Base-by-base conservation (phyloP, 495 filamentous ascomycete species). In the Penicillium crystallinum region DNA sequence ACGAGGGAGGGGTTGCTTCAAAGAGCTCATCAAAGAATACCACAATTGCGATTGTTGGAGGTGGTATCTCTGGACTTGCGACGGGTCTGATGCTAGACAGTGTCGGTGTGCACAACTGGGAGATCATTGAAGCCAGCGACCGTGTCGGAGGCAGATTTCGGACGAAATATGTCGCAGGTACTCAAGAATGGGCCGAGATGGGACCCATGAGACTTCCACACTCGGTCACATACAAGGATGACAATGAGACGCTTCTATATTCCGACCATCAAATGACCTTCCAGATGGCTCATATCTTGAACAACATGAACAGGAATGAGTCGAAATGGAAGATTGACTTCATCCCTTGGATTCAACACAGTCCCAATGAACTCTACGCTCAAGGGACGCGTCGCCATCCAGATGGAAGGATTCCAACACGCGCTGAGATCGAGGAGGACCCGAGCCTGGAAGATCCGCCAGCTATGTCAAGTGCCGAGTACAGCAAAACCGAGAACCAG, bases 101-200 rank as follows among this genome's bases (percentile, higher is more conserved):
- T 7, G 68, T 77, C n/a, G 78, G 77, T 6, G 64, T 80, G 7
- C 62, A 76, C 34, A 77, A 78, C 53, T 78, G 74, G 63, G 68
- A 75, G 23, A 79, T 80, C 27, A 58, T 73, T 21, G 77, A 81
- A 53, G 65, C 74, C 0, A 70, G 68, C n/a, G 52, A 73, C 6
- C 64, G 77, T 8, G 62, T 80, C 48, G 77, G 77, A 3, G 78
- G 84, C 4, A 73, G 83, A 4, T 75, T 86, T 14, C 77, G 78
- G 33, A 85, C 83, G 2, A 74, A 70, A 29, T 84, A 84, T 44
- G 69, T 86, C 5, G 72, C 74, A 4, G 74, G 71, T 0, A 80
- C 82, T 1, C 74, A 79, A 25, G 74, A 88, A 40, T 86, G 84
- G 59, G 79, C 56, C 6, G 84, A 88, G 57, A 87, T 88, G 84